phyloP scores from a whole-genome alignment of 2,329 filamentous ascomycete species.

The Alternaria panax region DNA sequence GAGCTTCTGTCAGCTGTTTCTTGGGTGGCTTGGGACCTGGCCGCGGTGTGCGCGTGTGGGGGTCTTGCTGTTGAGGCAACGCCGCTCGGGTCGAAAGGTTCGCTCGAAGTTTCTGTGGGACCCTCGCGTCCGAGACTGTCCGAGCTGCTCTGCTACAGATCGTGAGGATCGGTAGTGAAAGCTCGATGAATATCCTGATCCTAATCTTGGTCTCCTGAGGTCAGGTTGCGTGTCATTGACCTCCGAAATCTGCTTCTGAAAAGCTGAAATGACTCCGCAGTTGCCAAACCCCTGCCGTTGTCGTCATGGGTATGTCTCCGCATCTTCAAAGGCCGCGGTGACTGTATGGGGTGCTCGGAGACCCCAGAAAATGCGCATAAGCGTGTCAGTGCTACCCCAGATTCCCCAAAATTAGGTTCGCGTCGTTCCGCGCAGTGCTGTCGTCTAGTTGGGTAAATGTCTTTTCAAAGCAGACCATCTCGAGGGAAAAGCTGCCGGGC shows the following conservation, averaged over 20 bases:
- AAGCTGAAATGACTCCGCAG: neutral
- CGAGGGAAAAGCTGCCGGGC: conserved; percentile 9
- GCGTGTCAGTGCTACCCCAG: conserved; percentile 23
- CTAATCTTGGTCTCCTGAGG: neutral
- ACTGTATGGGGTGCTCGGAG: conserved; percentile 12
- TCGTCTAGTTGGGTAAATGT: conserved; percentile 11
- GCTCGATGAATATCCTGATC: conserved; percentile 3
- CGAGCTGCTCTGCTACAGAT: conserved; percentile 16
- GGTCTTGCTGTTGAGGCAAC: conserved; percentile 11
- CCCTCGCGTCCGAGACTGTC: conserved; percentile 19
- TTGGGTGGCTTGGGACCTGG: neutral
- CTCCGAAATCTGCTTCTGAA: conserved; percentile 4
- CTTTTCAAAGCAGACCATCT: conserved; percentile 12
- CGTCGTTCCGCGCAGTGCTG: conserved; percentile 30
- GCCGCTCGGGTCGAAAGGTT: conserved; percentile 12
- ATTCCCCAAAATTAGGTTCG: conserved; percentile 29
- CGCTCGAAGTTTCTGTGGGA: conserved; percentile 28
- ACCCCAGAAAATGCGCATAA: conserved; percentile 16
- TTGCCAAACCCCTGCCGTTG: neutral
- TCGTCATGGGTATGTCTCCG: neutral
- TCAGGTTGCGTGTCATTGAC: conserved; percentile 1
- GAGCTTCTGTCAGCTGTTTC: neutral
- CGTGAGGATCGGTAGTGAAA: conserved; percentile 4
- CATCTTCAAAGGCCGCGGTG: conserved; percentile 18
- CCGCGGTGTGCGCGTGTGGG: conserved; percentile 4